Evolutionary conservation across 305 asterid genomes (phyloP).

Genomic region (Fraxinus sp.): DNA sequence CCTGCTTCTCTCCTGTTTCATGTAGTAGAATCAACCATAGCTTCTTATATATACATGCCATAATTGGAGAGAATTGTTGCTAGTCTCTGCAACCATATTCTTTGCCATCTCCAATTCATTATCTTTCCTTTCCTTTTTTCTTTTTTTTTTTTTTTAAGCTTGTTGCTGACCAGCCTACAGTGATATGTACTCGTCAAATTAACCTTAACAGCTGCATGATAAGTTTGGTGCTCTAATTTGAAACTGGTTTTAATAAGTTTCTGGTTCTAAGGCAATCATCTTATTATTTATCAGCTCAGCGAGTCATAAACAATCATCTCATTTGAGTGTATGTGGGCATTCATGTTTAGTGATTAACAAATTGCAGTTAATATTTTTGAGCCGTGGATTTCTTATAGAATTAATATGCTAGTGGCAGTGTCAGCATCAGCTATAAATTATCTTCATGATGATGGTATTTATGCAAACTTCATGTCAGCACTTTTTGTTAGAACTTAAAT

Average conservation of each 20-base stretch:
- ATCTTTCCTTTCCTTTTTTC: neutral
- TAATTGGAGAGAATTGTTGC: neutral
- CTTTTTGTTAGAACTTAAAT: conserved; percentile 14
- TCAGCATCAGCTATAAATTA: neutral
- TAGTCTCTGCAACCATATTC: neutral
- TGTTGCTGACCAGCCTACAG: neutral
- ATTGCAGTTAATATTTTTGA: conserved; percentile 5
- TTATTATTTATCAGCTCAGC: neutral
- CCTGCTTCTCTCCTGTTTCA: neutral
- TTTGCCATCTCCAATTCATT: neutral
- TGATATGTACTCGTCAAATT: neutral
- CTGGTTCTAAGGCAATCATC: neutral
- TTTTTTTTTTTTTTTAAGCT: neutral
- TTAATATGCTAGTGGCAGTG: neutral
- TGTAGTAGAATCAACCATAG: neutral
- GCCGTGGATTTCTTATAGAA: neutral
- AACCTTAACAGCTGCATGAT: neutral
- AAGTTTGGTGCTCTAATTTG: neutral
- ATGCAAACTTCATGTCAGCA: conserved; percentile 5
- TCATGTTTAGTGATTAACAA: neutral
- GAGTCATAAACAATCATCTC: neutral
- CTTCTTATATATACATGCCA: neutral
- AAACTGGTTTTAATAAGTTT: neutral
- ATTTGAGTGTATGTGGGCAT: neutral
- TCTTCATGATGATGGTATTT: conserved; percentile 9